Conservation (phyloP, 345 rosid genomes). For the Pistacia atlantica region DNA sequence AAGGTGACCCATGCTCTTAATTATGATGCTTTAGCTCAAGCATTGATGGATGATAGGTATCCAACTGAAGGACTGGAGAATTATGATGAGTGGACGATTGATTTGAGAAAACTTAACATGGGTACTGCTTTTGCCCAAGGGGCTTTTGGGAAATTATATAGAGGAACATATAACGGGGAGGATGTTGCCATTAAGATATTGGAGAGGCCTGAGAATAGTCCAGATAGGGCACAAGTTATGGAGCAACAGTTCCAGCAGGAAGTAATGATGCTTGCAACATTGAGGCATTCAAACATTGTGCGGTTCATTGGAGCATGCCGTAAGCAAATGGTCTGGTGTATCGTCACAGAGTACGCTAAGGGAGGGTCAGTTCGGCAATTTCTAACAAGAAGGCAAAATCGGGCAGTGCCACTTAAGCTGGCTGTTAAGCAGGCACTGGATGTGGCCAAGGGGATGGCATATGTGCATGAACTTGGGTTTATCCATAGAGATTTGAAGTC, state of each 20-base stretch:
- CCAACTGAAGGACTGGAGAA: conserved; percentile 55
- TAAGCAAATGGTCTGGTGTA: conserved; percentile 55
- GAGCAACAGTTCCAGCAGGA: conserved; percentile 64
- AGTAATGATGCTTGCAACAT: conserved; percentile 58
- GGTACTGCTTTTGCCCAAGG: conserved; percentile 81
- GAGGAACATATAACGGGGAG: conserved; percentile 60
- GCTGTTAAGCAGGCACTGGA: conserved; percentile 56
- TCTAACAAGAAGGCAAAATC: conserved; percentile 41
- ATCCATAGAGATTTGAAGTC: conserved; percentile 60
- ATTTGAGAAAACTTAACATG: conserved; percentile 63
- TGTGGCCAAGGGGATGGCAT: conserved; percentile 56
- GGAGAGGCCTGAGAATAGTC: conserved; percentile 52
- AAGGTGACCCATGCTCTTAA: conserved; percentile 52
- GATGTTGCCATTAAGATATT: conserved; percentile 62
- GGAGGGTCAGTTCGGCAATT: conserved; percentile 54
- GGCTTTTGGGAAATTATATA: conserved; percentile 66
- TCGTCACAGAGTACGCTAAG: conserved; percentile 51
- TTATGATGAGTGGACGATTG: conserved; percentile 68
- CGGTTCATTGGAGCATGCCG: conserved; percentile 55
- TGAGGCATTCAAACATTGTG: conserved; percentile 55
- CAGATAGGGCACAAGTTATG: conserved; percentile 49
- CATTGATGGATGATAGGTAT: conserved; percentile 54
- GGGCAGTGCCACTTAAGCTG: conserved; percentile 50
- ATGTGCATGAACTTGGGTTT: conserved; percentile 51
- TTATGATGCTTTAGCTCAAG: conserved; percentile 62